These are phyloP conservation scores for Aspergillus incahuasiensis DNA, from an alignment of 495 filamentous ascomycete species.

Conservation along the genomic window DNA sequence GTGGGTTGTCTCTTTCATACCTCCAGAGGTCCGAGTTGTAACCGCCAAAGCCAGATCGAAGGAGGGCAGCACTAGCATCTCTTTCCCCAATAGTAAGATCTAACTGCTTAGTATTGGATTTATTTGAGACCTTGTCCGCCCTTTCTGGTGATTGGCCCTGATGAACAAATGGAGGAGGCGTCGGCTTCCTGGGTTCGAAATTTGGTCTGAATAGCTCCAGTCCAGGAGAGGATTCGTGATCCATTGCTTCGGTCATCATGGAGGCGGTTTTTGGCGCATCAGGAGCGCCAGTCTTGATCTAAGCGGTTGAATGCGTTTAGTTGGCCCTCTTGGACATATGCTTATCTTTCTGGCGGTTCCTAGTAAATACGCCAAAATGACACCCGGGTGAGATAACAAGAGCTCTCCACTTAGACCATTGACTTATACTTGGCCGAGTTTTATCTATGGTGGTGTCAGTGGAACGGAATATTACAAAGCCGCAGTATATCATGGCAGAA, in stretches of 20 bases:
- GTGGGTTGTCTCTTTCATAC: neutral
- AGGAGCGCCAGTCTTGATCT: conserved; percentile 23
- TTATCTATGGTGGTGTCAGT: neutral
- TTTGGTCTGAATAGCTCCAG: conserved; percentile 19
- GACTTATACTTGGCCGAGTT: neutral
- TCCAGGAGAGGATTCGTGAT: conserved; percentile 37
- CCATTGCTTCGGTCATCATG: conserved; percentile 42
- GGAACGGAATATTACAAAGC: neutral
- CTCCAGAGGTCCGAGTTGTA: neutral
- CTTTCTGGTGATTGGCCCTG: conserved; percentile 2
- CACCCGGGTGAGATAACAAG: neutral
- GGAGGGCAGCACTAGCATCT: conserved; percentile 34
- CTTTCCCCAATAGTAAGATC: conserved; percentile 17
- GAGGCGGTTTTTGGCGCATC: conserved; percentile 32
- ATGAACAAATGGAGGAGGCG: conserved; percentile 28
- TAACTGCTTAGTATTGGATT: conserved; percentile 12
- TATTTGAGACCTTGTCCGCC: conserved; percentile 10
- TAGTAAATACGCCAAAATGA: conserved; percentile 5
- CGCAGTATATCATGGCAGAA: neutral
- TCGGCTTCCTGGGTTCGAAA: conserved; percentile 19
- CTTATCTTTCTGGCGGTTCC: neutral
- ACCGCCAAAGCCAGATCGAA: conserved; percentile 18
- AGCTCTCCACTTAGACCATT: conserved; percentile 4
- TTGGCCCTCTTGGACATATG: conserved; percentile 2
- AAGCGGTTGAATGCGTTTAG: neutral